Conservation (phyloP, 352 stramenopile genomes). For the Phytophthora pseudosyringae region DNA sequence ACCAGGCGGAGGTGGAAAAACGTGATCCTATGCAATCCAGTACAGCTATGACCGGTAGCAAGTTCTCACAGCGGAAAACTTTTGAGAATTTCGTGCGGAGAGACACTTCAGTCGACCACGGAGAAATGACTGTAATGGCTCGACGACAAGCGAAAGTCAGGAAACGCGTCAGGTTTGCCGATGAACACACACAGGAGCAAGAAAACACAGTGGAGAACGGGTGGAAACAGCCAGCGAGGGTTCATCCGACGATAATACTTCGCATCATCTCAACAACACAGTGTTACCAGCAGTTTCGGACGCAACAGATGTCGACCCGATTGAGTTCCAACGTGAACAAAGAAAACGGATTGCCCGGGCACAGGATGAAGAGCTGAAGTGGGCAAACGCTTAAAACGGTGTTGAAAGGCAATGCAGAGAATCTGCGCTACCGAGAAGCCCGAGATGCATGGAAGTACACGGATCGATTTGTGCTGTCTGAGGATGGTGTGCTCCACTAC, state of each 20-base stretch:
- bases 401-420: background rate
- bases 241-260: too few relatives aligned
- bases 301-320: constrained; percentile 1
- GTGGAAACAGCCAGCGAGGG: background rate
- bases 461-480: background rate
- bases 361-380: constrained; percentile 16
- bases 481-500: constrained; percentile 12
- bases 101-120: background rate
- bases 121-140: background rate
- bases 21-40: background rate
- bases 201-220: background rate
- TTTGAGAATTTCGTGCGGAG: constrained; percentile 3
- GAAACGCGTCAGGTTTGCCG: constrained; percentile 1
- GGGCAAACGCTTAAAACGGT: constrained; percentile 7
- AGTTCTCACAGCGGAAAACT: background rate
- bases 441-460: constrained; percentile 6
- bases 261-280: background rate
- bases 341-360: background rate
- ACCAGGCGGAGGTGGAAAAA: background rate
- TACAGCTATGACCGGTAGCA: background rate
- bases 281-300: too few relatives aligned
- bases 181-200: background rate
- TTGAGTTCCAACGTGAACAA: constrained; percentile 6
- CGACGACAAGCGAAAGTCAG: background rate
- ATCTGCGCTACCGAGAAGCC: constrained; percentile 1